Base-by-base conservation (phyloP, 2,329 filamentous ascomycete species). In the Verticillium alfalfae region DNA sequence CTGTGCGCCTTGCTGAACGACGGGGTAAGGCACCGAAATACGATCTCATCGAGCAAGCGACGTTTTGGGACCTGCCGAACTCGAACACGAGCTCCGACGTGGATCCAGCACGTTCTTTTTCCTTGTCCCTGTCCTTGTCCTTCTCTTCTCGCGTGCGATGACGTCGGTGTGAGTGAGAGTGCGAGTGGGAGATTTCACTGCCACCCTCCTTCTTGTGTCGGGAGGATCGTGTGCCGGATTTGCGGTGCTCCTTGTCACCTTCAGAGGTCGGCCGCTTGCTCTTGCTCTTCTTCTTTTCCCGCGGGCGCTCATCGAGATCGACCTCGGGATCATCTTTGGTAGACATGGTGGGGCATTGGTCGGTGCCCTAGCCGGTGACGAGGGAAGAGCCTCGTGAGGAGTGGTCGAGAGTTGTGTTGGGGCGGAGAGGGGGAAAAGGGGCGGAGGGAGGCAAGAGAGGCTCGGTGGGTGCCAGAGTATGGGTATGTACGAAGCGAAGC, bases 1-100 rank as follows among this genome's bases (percentile, higher is more conserved):
- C 92, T 96, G 74, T 96, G 92, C 13, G 90, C 90, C 76, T 96
- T 97, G 76, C 91, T 95, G 75, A 96, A 92, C 12, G 84, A 83
- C 1, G 93, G 93, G 92, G 72, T 97, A 96, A 7, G 91, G 89
- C 52, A 90, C 72, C 64, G 82, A 84, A 38, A 79, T 72, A 34
- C 81, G 80, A 60, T 82, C 79, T n/a, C 58, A 69, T 71, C 63
- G 73, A 77, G 75, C 72, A 26, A 76, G 64, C 26, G 71, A 71
- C 8, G 73, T 70, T 56, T 70, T 72, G 59, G 59, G 74, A 71
- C 31, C 26, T 36, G 8, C 58, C 58, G 58, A 83, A 71, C 68
- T 81, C 80, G 26, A 80, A 80, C 13, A 82, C 79, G 56, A 84
- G 71, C 60, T 85, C 80, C 57, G 79, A 80, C 69, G 79, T 78